These are phyloP conservation scores for Fusarium sp. DNA, from an alignment of 2,329 filamentous ascomycete species.

Conservation along the genomic window DNA sequence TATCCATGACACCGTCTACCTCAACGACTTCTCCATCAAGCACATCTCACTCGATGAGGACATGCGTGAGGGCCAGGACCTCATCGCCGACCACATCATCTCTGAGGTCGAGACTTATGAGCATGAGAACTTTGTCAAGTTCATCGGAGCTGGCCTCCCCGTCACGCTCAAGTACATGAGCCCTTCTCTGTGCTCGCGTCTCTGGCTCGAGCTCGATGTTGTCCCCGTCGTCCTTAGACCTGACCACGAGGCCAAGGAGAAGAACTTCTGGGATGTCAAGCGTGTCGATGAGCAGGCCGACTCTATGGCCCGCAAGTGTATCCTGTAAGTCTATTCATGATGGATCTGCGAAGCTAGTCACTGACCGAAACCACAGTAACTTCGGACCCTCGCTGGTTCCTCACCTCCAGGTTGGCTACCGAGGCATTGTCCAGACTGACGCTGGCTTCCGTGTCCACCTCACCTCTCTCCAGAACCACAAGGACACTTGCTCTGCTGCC, in stretches of 20 bases:
- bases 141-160: conserved; percentile 79
- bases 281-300: conserved; percentile 85
- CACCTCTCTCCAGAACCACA: conserved; percentile 66
- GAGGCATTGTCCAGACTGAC: conserved; percentile 78
- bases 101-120: conserved; percentile 69
- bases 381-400: conserved; percentile 81
- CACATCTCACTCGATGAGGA: conserved; percentile 61
- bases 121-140: conserved; percentile 76
- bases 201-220: conserved; percentile 83
- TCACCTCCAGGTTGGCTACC: conserved; percentile 74
- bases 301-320: conserved; percentile 82
- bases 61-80: conserved; percentile 54
- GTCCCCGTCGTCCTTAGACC: conserved; percentile 74
- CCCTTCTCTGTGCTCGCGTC: conserved; percentile 73
- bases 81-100: conserved; percentile 71
- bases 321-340: conserved; percentile 64
- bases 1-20: conserved; percentile 79
- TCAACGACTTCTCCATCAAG: conserved; percentile 77
- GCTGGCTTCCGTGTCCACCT: conserved; percentile 72
- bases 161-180: conserved; percentile 68
- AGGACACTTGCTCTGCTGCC: conserved; percentile 66
- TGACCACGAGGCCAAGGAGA: conserved; percentile 56
- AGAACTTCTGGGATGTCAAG: conserved; percentile 64
- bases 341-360: background rate
- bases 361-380: conserved; percentile 57